Percentiles rank a stretch among this genome's conserved stretches.
These are phyloP conservation scores for Rhazya stricta DNA, from an alignment of 257 asterid genomes.

Conservation along the genomic window DNA sequence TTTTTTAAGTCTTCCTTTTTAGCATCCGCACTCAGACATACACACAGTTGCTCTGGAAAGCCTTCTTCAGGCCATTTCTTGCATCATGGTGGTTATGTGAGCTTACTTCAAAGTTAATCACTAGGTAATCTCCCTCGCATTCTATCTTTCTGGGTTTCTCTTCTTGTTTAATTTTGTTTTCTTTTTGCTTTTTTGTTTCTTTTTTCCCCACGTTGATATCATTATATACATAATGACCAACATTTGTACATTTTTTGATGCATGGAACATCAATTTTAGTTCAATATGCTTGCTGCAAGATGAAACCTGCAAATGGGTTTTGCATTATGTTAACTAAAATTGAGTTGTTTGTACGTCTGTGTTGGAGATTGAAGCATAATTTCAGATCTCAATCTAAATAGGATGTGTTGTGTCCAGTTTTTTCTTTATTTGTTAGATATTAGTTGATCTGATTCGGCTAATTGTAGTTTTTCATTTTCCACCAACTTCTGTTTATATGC, in stretches of 20 bases:
- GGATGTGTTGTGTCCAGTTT: background rate
- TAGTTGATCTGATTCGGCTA: conserved; percentile 11
- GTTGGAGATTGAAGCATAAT: conserved; percentile 16
- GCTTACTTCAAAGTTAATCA: conserved; percentile 3
- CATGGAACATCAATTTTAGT: conserved; percentile 11
- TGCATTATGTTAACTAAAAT: conserved; percentile 7
- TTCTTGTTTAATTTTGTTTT: background rate
- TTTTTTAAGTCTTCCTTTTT: conserved; percentile 6
- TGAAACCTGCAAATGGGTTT: conserved; percentile 13
- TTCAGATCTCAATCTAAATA: conserved; percentile 18
- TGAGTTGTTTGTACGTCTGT: conserved; percentile 12
- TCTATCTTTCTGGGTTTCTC: background rate
- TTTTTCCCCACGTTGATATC: background rate
- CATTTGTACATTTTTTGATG: background rate
- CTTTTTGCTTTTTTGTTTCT: too few relatives aligned
- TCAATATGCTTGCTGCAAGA: background rate
- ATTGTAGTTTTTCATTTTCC: background rate
- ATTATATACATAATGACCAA: background rate
- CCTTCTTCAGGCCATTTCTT: conserved; percentile 14
- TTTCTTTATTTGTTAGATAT: background rate
- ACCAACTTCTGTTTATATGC: background rate
- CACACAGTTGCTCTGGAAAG: conserved; percentile 14
- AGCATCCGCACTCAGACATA: conserved; percentile 5
- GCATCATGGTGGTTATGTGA: conserved; percentile 8
- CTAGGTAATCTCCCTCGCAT: conserved; percentile 12